These are phyloP conservation scores for Cladosporium sp. DNA, from an alignment of 2,329 filamentous ascomycete species.

Conservation along the genomic window DNA sequence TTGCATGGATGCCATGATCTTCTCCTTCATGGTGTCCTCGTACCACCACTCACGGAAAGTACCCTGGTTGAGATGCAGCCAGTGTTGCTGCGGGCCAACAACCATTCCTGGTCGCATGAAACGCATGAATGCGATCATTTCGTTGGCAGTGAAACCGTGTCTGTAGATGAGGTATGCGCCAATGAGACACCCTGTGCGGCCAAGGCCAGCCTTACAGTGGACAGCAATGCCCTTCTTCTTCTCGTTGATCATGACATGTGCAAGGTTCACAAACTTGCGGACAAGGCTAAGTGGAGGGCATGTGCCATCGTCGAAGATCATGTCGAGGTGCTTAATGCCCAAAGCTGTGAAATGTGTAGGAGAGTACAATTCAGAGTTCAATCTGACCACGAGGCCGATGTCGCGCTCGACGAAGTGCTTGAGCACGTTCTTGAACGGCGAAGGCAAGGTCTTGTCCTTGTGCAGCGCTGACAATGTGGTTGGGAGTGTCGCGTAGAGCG, in stretches of 20 bases:
- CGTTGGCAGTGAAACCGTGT: constrained; percentile 90
- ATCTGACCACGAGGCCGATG: constrained; percentile 86
- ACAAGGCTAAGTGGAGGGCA: constrained; percentile 88
- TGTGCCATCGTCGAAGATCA: constrained; percentile 99
- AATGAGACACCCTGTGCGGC: constrained; percentile 91
- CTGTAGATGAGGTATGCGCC: constrained; percentile 97
- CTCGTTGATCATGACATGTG: constrained; percentile 88
- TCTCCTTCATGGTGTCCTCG: constrained; percentile 74
- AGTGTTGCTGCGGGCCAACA: constrained; percentile 96
- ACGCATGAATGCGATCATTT: constrained; percentile 84
- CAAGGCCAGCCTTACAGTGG: constrained; percentile 96
- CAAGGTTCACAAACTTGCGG: constrained; percentile 87
- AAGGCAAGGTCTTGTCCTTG: constrained; percentile 62
- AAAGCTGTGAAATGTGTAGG: constrained; percentile 95
- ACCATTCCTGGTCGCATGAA: constrained; percentile 99
- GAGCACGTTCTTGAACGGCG: constrained; percentile 93
- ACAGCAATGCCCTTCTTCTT: constrained; percentile 93
- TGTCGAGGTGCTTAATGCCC: constrained; percentile 92
- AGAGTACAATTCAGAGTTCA: constrained; percentile 95
- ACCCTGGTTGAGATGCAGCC: constrained; percentile 95
- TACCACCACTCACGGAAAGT: constrained; percentile 98
- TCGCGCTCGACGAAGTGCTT: constrained; percentile 82
- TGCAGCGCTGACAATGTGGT: constrained; percentile 70
- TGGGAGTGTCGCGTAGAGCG: constrained; percentile 70
- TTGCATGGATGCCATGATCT: constrained; percentile 59